A percentile compares a stretch with the other conserved stretches of the same genome.
phyloP scores from a whole-genome alignment of 768 basidiomycete species.

The Leccinellum albellum region DNA sequence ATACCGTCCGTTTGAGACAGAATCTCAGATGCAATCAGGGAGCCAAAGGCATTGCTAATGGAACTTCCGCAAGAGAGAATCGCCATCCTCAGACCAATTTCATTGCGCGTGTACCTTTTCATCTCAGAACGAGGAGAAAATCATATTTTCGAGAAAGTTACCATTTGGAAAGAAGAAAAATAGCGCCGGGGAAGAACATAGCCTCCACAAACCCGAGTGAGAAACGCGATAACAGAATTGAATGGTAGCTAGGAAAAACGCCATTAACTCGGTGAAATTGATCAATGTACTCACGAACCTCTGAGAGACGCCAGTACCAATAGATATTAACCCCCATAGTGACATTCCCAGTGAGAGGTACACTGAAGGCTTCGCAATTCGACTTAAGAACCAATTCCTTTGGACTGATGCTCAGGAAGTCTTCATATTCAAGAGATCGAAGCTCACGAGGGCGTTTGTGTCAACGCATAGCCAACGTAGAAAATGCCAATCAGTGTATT shows the following conservation, averaged over 20 bases:
- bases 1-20: conserved; percentile 63
- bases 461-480: conserved; percentile 67
- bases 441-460: conserved; percentile 70
- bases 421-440: not conserved
- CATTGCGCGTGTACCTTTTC: conserved; percentile 52
- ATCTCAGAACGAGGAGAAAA: not conserved
- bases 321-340: conserved; percentile 65
- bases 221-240: conserved; percentile 67
- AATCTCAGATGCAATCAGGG: conserved; percentile 74
- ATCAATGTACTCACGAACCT: conserved; percentile 6
- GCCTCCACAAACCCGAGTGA: conserved; percentile 69
- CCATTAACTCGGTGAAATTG: not conserved
- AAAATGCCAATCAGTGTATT: conserved; percentile 64
- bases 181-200: conserved; percentile 65
- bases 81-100: conserved; percentile 65
- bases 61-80: conserved; percentile 67
- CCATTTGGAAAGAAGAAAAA: conserved; percentile 70
- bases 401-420: not conserved
- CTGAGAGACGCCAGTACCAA: conserved; percentile 46
- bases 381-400: conserved; percentile 67
- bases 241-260: conserved; percentile 45
- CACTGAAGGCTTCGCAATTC: conserved; percentile 60
- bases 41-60: conserved; percentile 77
- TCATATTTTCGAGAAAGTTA: not conserved
- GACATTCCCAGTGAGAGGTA: conserved; percentile 64